Conservation (phyloP, 2,329 filamentous ascomycete genomes). For the Reticulascus tulasneorum region DNA sequence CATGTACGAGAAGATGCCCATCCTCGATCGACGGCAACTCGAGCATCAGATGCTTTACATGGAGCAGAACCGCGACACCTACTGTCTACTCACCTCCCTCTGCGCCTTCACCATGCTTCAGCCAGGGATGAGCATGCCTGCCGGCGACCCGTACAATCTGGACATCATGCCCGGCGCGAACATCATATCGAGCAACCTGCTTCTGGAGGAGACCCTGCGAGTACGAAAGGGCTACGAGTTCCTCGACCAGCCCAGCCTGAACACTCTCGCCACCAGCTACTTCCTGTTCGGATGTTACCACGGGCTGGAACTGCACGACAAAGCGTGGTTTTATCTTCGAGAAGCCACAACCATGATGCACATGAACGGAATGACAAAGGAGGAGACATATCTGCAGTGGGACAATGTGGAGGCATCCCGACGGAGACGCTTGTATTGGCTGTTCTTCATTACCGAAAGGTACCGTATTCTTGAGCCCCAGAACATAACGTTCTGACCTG, state of each 20-base stretch:
- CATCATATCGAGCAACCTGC: constrained; percentile 59
- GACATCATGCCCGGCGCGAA: constrained; percentile 56
- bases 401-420: constrained; percentile 58
- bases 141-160: constrained; percentile 51
- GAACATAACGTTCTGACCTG: constrained; percentile 8
- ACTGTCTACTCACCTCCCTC: constrained; percentile 61
- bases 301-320: constrained; percentile 67
- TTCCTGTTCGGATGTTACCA: constrained; percentile 73
- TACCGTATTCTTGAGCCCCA: constrained; percentile 25
- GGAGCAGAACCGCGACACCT: constrained; percentile 59
- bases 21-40: constrained; percentile 54
- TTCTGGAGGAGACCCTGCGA: constrained; percentile 65
- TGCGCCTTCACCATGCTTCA: constrained; percentile 67
- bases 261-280: constrained; percentile 68
- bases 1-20: constrained; percentile 61
- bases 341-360: constrained; percentile 70
- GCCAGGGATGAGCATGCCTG: constrained; percentile 60
- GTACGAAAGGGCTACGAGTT: constrained; percentile 62
- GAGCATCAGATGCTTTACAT: constrained; percentile 57
- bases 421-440: constrained; percentile 67
- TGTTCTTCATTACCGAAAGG: constrained; percentile 69
- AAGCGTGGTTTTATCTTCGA: constrained; percentile 75
- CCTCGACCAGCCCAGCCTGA: constrained; percentile 50
- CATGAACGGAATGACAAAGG: constrained; percentile 57
- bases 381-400: constrained; percentile 57